Base-by-base conservation (phyloP, 768 basidiomycete species). In the Termitomyces sp. region DNA sequence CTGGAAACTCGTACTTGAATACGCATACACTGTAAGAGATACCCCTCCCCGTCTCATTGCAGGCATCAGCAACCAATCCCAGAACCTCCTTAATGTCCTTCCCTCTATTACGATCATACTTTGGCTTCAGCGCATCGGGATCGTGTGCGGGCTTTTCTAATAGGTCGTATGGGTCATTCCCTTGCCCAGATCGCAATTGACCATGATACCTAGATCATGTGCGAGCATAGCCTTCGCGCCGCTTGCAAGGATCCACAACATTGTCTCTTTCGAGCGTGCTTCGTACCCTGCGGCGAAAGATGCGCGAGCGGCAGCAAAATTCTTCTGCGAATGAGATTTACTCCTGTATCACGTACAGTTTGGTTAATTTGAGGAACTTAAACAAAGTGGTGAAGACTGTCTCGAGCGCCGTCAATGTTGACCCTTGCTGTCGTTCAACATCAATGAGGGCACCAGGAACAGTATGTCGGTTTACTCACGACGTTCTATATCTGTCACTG, bases 331-430 rank as follows among this genome's bases (percentile, higher is more conserved):
- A 61, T 89, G 83, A 61, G 14, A 98, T 94, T 67, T 98, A 96
- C 1, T 94, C 96, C 75, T 98, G 91, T 62, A 98, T 89, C 92
- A 98, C 93, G 76, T 99, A 95, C 1, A 98, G 73, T 73, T 98
- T 98, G 49, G 93, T 80, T 66, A 92, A 95, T 62, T 86, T 85
- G 1, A 93, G 89, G 81, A 91, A 98, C 69, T 89, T 95, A 50
- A 75, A 72, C 30, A 98, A 79, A 0, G 93, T 95, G 3, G 81
- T 78, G 16, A 84, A 74, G 12, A 94, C 79, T 0, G 89, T 93
- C 60, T 85, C 76, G 20, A 98, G 81, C 0, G 96, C 94, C 1
- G 79, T 82, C 16, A 83, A 79, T 5, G 85, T 77, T 61, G 88
- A 83, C 1, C 88, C 88, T 70, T 95, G 92, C 68, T 96, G 91